Percentiles rank a stretch among this genome's conserved stretches.
Conservation (phyloP, 495 filamentous ascomycete species). For the Daldinia bambusicola region DNA sequence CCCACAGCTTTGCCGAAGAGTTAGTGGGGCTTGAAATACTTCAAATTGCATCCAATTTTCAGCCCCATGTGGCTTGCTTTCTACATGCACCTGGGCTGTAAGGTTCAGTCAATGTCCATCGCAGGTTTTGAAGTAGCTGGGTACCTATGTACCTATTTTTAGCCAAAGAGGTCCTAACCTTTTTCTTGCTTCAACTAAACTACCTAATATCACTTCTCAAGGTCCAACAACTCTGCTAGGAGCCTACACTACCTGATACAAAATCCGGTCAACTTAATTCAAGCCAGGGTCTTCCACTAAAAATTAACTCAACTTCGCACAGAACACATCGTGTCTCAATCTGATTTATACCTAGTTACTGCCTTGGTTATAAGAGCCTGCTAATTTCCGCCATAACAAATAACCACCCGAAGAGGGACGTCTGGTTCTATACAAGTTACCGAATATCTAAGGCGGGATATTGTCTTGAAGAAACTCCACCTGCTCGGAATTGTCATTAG, state of each 20-base stretch:
- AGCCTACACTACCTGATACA: background rate
- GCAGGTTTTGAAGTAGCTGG: background rate
- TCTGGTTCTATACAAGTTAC: conserved; percentile 31
- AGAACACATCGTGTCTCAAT: background rate
- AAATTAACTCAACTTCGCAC: conserved; percentile 3
- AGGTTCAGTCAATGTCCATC: background rate
- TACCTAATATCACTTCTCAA: background rate
- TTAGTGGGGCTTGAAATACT: background rate
- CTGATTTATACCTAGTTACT: background rate
- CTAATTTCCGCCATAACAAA: background rate
- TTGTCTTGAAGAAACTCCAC: conserved; percentile 4
- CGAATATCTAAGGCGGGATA: conserved; percentile 14
- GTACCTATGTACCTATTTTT: background rate
- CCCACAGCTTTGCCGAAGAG: background rate
- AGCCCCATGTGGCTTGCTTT: background rate
- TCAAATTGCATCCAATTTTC: background rate
- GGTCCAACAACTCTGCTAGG: background rate
- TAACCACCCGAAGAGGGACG: conserved; percentile 1
- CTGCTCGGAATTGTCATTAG: conserved; percentile 5
- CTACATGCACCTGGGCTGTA: too few relatives aligned
- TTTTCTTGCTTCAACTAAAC: too few relatives aligned
- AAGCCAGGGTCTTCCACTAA: background rate
- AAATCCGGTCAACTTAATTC: background rate
- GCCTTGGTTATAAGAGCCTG: conserved; percentile 1
- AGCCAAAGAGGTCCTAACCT: too few relatives aligned